Evolutionary conservation across 164 flowering plant genomes (phyloP).

Genomic region (Tetrastigma voinierianum): DNA sequence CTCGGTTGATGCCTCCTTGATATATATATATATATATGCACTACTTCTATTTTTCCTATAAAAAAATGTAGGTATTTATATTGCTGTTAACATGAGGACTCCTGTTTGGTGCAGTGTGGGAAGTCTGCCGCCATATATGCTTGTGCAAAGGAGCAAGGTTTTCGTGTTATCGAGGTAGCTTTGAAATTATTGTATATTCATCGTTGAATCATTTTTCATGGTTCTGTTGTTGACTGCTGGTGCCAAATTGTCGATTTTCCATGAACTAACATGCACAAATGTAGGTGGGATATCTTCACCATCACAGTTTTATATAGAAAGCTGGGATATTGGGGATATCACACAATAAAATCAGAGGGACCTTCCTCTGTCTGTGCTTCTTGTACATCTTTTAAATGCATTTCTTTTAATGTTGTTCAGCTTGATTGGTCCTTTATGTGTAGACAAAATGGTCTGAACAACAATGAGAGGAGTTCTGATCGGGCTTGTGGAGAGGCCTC

Average conservation of each 20-base stretch:
- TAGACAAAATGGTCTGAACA: too few species aligned
- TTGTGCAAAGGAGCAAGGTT: conserved; percentile 94
- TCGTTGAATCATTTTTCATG: background rate
- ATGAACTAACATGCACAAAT: background rate
- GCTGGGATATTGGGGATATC: too few species aligned
- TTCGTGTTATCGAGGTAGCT: conserved; percentile 85
- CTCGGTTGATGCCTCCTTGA: too few species aligned
- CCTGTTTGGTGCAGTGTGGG: conserved; percentile 73
- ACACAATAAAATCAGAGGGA: too few species aligned
- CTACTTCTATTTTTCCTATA: too few species aligned
- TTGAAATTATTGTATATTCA: background rate
- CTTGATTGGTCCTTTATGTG: too few species aligned
- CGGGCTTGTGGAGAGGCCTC: too few species aligned
- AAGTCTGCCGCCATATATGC: conserved; percentile 98
- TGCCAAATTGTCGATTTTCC: background rate
- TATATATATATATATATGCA: too few species aligned
- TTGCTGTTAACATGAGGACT: background rate
- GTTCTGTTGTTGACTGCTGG: background rate
- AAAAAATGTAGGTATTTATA: background rate
- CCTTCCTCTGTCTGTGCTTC: too few species aligned
- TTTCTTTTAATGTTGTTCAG: too few species aligned
- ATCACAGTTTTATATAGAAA: background rate
- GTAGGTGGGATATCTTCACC: background rate
- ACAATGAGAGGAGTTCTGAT: too few species aligned
- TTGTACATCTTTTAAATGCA: too few species aligned